Evolutionary conservation across 768 basidiomycete species (phyloP).

Genomic region (Pulveroboletus sp.): DNA sequence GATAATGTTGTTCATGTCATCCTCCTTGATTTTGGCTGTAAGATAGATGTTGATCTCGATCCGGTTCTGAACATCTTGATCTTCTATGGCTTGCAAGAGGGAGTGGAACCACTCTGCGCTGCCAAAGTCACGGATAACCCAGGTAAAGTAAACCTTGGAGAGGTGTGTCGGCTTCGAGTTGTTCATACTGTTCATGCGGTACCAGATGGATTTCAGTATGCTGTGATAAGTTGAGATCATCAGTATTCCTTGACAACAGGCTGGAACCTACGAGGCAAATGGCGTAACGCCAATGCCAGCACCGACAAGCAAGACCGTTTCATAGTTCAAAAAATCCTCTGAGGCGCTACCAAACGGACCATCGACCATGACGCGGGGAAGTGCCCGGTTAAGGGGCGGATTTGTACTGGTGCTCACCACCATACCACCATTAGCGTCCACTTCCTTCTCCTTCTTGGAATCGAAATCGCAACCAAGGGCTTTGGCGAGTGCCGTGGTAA

Average conservation of each 20-base stretch:
- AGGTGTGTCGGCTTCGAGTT: slow-evolving; percentile 71
- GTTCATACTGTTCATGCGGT: slow-evolving; percentile 88
- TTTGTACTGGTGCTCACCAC: slow-evolving; percentile 55
- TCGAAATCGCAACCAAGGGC: slow-evolving; percentile 83
- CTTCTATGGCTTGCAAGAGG: slow-evolving; percentile 87
- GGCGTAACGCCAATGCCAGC: slow-evolving; percentile 97
- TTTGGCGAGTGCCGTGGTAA: slow-evolving; percentile 76
- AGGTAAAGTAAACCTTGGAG: slow-evolving; percentile 90
- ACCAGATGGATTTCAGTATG: slow-evolving; percentile 90
- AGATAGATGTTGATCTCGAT: slow-evolving; percentile 96
- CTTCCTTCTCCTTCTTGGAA: slow-evolving; percentile 44
- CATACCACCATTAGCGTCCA: slow-evolving; percentile 45
- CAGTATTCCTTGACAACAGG: background rate
- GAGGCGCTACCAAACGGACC: slow-evolving; percentile 92
- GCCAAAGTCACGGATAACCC: slow-evolving; percentile 93
- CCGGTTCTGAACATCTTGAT: slow-evolving; percentile 77
- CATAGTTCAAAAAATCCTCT: slow-evolving; percentile 88
- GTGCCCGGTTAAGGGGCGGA: slow-evolving; percentile 61
- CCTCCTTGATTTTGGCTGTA: slow-evolving; percentile 85
- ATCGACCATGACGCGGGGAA: slow-evolving; percentile 94
- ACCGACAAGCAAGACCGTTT: slow-evolving; percentile 84
- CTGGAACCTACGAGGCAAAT: slow-evolving; percentile 75
- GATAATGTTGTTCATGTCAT: slow-evolving; percentile 91
- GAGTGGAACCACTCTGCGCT: slow-evolving; percentile 93
- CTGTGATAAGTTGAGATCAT: slow-evolving; percentile 32